Base-by-base conservation (phyloP, 331 rosid genomes). In the Telfairia occidentalis region DNA sequence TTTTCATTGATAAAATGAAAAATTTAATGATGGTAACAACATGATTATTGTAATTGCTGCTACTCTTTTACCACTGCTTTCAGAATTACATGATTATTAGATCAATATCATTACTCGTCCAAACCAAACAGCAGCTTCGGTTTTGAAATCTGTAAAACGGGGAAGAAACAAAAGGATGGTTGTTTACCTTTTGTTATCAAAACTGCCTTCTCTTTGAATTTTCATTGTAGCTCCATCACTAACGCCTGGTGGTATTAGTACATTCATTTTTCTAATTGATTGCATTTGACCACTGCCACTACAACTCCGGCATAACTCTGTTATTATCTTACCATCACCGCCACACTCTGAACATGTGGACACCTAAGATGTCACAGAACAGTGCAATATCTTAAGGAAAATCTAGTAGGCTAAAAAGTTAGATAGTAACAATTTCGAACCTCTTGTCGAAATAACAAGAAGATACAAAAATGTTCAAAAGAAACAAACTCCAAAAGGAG, bases 261-360 rank as follows among this genome's bases (percentile, higher is more conserved):
- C 75, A 28, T 78, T 84, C 82, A 87, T 75, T 55, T 75, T 84
- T 81, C 79, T 82, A 72, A 85, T 90, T 65, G 87, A 84, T 84
- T 76, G 84, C 52, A 87, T 78, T 76, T 75, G 89, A 57, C 98
- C 96, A 34, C 81, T 71, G 75, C 98, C 96, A 63, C 83, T 79
- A 80, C 98, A 95, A 54, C 42, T 83, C 77, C 50, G 90, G 82
- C 98, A 94, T 46, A 76, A 55, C 38, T 88, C 92, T 52, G 90
- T 87, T 82, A 91, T 79, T 81, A 81, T 80, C 82, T 83, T 90
- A 70, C 97, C 98, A 73, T 81, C 85, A 67, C 98, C 98, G 29
- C 86, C 82, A 78, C 98, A 94, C 74, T 84, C 84, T 30, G 92
- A 85, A 85, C 98, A 94, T 46, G 96, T 94, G 64, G 96, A 90